phyloP scores from a whole-genome alignment of 2,329 filamentous ascomycete genomes.

The Colletotrichum siamense region DNA sequence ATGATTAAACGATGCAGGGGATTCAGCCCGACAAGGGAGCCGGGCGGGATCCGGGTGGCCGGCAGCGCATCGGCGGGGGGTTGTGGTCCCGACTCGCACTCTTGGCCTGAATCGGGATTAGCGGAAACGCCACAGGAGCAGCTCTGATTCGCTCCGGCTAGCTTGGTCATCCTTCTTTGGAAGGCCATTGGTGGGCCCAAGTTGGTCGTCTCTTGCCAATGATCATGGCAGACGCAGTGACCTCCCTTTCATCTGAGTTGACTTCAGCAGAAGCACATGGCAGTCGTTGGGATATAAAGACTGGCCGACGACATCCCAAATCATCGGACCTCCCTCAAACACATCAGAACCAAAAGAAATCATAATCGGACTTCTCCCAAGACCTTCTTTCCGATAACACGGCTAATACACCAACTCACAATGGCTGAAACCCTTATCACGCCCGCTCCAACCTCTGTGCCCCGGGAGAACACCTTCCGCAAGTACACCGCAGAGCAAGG shows the following conservation, averaged over 20 bases:
- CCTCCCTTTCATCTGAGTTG: not conserved
- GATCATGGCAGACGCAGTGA: not conserved
- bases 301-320: not conserved
- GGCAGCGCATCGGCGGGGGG: not conserved
- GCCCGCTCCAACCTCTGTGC: not conserved
- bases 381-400: not conserved
- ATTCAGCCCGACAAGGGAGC: not conserved
- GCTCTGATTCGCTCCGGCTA: not conserved
- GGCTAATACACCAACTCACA: not conserved
- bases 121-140: not conserved
- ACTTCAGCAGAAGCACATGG: not conserved
- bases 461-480: slow-evolving; percentile 44
- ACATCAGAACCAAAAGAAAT: not conserved
- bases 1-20: not conserved
- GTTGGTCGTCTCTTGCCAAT: not conserved
- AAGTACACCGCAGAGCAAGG: slow-evolving; percentile 49
- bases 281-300: not conserved
- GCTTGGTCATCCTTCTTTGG: not conserved
- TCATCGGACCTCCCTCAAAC: accelerated
- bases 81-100: slow-evolving; percentile 14
- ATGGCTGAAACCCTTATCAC: not conserved
- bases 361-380: not conserved
- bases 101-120: slow-evolving; percentile 13
- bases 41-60: not conserved
- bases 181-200: not conserved